Evolutionary conservation across 768 basidiomycete genomes (phyloP).

Genomic region (Amyloporia xantha): DNA sequence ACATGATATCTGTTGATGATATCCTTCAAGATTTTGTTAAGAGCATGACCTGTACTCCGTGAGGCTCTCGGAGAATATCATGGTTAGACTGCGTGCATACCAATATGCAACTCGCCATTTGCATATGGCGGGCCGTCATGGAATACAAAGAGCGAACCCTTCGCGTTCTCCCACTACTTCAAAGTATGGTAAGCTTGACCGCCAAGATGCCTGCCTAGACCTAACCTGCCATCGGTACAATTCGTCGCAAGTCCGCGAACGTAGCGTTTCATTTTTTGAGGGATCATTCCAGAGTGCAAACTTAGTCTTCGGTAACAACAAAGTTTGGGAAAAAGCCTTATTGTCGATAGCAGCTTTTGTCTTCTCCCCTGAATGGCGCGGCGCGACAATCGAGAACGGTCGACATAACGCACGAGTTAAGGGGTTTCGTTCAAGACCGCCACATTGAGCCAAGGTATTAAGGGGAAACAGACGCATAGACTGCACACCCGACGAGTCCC

Average conservation of each 20-base stretch:
- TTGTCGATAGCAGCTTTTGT: constrained; percentile 1
- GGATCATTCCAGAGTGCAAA: constrained; percentile 73
- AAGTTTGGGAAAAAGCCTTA: constrained; percentile 49
- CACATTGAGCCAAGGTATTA: neutral
- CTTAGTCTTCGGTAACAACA: constrained; percentile 75
- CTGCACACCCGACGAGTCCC: no score
- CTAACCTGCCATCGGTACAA: constrained; percentile 77
- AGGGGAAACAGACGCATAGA: neutral
- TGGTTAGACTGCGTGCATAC: constrained; percentile 34
- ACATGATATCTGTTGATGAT: constrained; percentile 89
- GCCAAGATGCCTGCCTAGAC: constrained; percentile 1
- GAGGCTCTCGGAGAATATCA: neutral
- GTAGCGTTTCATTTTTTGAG: constrained; percentile 54
- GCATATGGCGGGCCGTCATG: constrained; percentile 98
- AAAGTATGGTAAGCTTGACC: neutral
- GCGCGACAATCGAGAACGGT: neutral
- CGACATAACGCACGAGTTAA: neutral
- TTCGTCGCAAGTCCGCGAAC: constrained; percentile 57
- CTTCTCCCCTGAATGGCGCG: neutral
- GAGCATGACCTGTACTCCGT: constrained; percentile 69
- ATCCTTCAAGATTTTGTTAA: constrained; percentile 96
- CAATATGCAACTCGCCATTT: constrained; percentile 94
- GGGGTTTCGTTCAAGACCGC: neutral
- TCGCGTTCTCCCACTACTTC: constrained; percentile 55
- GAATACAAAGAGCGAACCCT: constrained; percentile 70